Evolutionary conservation across 1,284 basidiomycete genomes (phyloP).

Genomic region (Apiotrichum akiyoshidainum): DNA sequence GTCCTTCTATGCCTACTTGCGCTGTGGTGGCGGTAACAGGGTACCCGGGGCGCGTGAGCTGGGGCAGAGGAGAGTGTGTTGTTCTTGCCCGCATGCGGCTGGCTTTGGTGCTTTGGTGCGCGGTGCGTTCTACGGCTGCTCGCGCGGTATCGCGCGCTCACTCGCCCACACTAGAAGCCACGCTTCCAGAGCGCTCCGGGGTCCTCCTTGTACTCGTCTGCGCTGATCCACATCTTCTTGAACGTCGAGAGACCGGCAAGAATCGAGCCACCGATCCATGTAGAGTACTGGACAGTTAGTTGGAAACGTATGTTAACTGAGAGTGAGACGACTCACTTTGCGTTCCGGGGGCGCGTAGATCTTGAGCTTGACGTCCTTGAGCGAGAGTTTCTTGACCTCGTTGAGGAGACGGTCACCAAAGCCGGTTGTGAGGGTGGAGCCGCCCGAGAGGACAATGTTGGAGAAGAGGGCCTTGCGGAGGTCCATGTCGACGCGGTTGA

Average conservation of each 20-base stretch:
- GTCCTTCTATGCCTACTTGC: too few relatives aligned
- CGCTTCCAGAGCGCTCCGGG: constrained; percentile 55
- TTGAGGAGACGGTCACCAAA: constrained; percentile 94
- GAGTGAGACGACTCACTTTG: constrained; percentile 55
- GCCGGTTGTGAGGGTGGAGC: constrained; percentile 89
- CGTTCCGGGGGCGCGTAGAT: constrained; percentile 99
- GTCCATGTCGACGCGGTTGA: constrained; percentile 62
- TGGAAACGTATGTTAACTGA: too few relatives aligned
- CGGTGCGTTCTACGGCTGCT: too few relatives aligned
- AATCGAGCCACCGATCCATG: constrained; percentile 98
- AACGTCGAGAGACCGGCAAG: constrained; percentile 93
- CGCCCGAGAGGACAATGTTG: constrained; percentile 95
- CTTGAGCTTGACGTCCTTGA: constrained; percentile 98
- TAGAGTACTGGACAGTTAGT: constrained; percentile 65
- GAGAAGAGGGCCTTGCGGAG: constrained; percentile 91
- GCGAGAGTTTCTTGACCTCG: constrained; percentile 93
- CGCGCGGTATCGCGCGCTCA: neutral
- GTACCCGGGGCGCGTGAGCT: too few relatives aligned
- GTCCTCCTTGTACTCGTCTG: constrained; percentile 99
- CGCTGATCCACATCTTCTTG: constrained; percentile 99
- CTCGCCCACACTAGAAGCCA: neutral
- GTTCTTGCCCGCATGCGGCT: too few relatives aligned
- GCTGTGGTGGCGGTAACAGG: too few relatives aligned
- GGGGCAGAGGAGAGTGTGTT: too few relatives aligned
- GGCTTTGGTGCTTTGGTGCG: too few relatives aligned